phyloP scores from a whole-genome alignment of 2,329 filamentous ascomycete species.

The Fusarium sp. region DNA sequence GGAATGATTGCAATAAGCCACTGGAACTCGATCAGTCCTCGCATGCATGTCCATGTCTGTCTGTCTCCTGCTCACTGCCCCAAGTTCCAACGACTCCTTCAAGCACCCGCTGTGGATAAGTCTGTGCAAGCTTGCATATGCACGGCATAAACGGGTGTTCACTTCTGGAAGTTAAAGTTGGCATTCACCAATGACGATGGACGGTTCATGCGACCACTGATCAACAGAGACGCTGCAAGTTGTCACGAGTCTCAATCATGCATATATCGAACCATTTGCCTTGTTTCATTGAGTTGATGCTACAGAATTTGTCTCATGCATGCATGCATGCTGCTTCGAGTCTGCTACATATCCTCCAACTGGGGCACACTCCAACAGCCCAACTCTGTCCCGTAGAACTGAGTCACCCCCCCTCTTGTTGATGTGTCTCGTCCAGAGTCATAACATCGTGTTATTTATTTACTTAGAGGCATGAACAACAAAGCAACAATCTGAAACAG shows the following conservation, averaged over 20 bases:
- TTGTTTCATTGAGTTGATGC: neutral
- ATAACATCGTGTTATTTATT: neutral
- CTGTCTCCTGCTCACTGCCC: neutral
- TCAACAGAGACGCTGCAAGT: neutral
- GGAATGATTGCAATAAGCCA: neutral
- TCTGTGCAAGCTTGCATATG: constrained; percentile 1
- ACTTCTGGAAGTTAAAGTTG: neutral
- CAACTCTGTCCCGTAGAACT: too few relatives aligned
- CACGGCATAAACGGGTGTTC: neutral
- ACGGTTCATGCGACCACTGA: neutral
- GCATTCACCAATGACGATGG: neutral
- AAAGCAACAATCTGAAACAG: neutral
- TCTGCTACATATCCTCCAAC: neutral
- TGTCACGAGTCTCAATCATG: neutral
- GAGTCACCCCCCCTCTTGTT: neutral
- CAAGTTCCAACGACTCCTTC: neutral
- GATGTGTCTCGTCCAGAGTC: neutral
- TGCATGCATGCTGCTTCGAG: neutral
- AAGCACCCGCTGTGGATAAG: neutral
- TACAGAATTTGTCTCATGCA: neutral
- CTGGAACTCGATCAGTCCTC: neutral
- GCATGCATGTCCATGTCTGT: neutral
- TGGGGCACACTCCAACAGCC: neutral
- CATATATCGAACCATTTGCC: neutral
- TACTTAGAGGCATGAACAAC: neutral